A percentile compares a stretch with the other conserved stretches of the same genome.
phyloP scores from a whole-genome alignment of 257 asterid species.

The Verbena officinalis region DNA sequence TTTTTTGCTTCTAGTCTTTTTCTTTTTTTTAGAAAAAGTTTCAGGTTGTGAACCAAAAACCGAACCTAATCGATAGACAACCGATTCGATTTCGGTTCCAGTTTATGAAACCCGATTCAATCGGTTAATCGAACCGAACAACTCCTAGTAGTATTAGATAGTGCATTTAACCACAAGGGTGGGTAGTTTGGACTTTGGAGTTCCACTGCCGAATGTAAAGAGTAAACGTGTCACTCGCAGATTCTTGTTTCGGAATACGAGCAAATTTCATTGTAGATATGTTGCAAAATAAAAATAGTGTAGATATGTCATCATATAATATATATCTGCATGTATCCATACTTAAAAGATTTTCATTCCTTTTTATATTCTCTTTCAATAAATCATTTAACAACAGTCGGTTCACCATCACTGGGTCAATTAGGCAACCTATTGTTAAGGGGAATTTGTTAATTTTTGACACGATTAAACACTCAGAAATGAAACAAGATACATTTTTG shows the following conservation, averaged over 20 bases:
- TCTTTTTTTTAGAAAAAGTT: too few species aligned
- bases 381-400: constrained; percentile 1
- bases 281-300: too few species aligned
- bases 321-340: constrained; percentile 5
- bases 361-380: background rate
- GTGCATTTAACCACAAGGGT: constrained; percentile 20
- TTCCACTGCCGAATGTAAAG: constrained; percentile 33
- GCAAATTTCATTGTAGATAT: constrained; percentile 5
- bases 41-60: too few species aligned
- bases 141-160: too few species aligned
- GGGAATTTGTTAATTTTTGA: constrained; percentile 36
- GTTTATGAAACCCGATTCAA: too few species aligned
- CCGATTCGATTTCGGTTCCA: too few species aligned
- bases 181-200: too few species aligned
- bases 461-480: background rate
- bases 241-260: constrained; percentile 31
- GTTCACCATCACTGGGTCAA: constrained; percentile 37
- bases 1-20: too few species aligned
- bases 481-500: constrained; percentile 8
- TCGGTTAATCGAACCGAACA: too few species aligned
- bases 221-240: constrained; percentile 44
- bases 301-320: background rate
- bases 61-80: too few species aligned
- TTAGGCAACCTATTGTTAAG: constrained; percentile 28
- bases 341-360: background rate